phyloP scores from a whole-genome alignment of 345 rosid species.

The Salix koriyanagi region DNA sequence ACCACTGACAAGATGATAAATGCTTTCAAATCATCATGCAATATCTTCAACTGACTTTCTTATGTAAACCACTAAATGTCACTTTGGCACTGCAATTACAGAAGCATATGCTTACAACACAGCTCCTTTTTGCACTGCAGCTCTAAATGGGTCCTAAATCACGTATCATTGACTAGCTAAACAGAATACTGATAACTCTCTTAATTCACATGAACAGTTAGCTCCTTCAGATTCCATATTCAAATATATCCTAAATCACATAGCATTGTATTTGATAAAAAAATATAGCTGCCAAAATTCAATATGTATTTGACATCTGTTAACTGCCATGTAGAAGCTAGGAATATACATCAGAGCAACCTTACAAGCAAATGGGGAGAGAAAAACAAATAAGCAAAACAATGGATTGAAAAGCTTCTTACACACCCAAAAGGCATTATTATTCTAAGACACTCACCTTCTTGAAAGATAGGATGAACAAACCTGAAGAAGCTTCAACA shows the following conservation, averaged over 20 bases:
- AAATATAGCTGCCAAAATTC: slow-evolving; percentile 6
- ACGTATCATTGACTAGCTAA: background rate
- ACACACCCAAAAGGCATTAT: slow-evolving; percentile 24
- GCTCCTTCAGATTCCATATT: background rate
- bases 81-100: background rate
- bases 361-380: background rate
- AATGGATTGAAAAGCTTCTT: slow-evolving; percentile 7
- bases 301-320: slow-evolving; percentile 13
- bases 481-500: slow-evolving; percentile 27
- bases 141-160: background rate
- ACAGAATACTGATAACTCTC: background rate
- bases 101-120: background rate
- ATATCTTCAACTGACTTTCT: background rate
- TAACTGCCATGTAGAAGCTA: slow-evolving; percentile 46
- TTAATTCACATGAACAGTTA: background rate
- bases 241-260: background rate
- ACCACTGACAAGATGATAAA: too few relatives aligned
- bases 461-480: slow-evolving; percentile 22
- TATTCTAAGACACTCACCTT: slow-evolving; percentile 22
- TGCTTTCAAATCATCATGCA: background rate
- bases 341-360: slow-evolving; percentile 22
- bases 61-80: background rate
- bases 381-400: background rate
- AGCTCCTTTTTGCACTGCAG: background rate
- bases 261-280: background rate